phyloP scores from a whole-genome alignment of 2,329 filamentous ascomycete genomes.

The Alternaria sp. region DNA sequence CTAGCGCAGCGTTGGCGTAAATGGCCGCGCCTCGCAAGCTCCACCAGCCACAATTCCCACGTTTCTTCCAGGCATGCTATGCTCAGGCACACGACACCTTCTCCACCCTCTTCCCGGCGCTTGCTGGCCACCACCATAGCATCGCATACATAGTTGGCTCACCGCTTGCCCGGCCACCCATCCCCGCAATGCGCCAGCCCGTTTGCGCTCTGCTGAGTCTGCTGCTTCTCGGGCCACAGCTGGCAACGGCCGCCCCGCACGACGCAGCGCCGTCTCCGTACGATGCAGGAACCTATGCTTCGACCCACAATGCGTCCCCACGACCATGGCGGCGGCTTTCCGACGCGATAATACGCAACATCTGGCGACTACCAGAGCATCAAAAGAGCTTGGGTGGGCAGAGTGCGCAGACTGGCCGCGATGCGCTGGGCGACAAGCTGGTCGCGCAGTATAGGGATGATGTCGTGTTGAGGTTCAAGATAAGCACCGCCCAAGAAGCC shows the following conservation, averaged over 20 bases:
- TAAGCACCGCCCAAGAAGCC: conserved; percentile 74
- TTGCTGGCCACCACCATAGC: conserved; percentile 1
- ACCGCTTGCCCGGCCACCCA: neutral
- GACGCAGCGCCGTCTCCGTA: conserved; percentile 24
- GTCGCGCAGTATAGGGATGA: conserved; percentile 73
- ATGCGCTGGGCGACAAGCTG: conserved; percentile 29
- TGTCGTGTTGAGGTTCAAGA: conserved; percentile 88
- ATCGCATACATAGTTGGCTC: neutral
- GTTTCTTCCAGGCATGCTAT: conserved; percentile 8
- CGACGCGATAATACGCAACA: conserved; percentile 44
- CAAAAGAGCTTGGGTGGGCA: conserved; percentile 21
- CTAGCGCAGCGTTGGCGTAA: conserved; percentile 8
- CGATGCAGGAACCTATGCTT: conserved; percentile 15
- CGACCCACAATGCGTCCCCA: conserved; percentile 26
- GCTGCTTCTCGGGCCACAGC: conserved; percentile 42
- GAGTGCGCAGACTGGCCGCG: neutral
- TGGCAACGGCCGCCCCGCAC: conserved; percentile 44
- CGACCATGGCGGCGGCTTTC: conserved; percentile 50
- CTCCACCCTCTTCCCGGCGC: neutral
- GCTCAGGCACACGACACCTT: conserved; percentile 13
- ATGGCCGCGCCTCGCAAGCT: conserved; percentile 1
- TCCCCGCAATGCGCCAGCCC: conserved; percentile 41
- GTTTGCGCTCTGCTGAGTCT: conserved; percentile 37
- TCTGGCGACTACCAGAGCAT: conserved; percentile 39
- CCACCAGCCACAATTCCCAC: conserved; percentile 19